Percentiles rank a stretch among this genome's conserved stretches.
Evolutionary conservation across 805 yeast genomes (phyloP).

Genomic region (Kodamaea neixiangensis): DNA sequence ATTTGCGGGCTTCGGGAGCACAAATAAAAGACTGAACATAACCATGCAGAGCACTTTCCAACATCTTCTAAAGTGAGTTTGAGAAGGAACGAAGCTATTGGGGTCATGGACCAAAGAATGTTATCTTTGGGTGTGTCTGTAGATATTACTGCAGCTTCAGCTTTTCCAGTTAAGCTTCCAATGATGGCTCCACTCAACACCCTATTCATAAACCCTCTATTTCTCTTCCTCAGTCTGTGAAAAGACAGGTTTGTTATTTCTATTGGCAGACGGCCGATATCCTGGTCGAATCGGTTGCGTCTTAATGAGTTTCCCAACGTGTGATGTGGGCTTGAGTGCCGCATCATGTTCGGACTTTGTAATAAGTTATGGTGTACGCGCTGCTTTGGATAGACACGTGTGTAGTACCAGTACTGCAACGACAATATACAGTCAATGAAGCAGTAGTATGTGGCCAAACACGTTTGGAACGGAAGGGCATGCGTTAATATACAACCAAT

Average conservation of each 20-base stretch:
- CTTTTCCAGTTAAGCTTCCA: conserved; percentile 14
- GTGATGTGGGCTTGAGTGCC: conserved; percentile 16
- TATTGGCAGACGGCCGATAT: conserved; percentile 11
- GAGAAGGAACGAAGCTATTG: background rate
- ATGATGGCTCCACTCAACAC: conserved; percentile 17
- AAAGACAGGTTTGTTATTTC: conserved; percentile 10
- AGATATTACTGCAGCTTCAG: background rate
- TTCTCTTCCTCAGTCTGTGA: background rate
- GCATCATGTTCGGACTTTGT: conserved; percentile 39
- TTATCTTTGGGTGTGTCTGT: background rate
- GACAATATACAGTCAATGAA: conserved; percentile 67
- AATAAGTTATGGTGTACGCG: conserved; percentile 40
- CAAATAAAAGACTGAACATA: conserved; percentile 32
- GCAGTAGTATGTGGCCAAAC: conserved; percentile 72
- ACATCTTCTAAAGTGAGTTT: conserved; percentile 12
- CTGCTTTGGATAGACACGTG: conserved; percentile 42
- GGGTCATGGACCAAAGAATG: background rate
- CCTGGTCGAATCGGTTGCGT: conserved; percentile 25
- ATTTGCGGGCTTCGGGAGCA: conserved; percentile 40
- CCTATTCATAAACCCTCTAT: conserved; percentile 14
- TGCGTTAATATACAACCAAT: conserved; percentile 74
- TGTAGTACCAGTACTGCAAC: conserved; percentile 73
- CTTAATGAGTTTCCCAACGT: conserved; percentile 11
- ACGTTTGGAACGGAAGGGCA: conserved; percentile 79
- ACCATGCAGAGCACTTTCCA: conserved; percentile 37